Evolutionary conservation across 805 yeast genomes (phyloP).

Genomic region (Deakozyma indianensis): DNA sequence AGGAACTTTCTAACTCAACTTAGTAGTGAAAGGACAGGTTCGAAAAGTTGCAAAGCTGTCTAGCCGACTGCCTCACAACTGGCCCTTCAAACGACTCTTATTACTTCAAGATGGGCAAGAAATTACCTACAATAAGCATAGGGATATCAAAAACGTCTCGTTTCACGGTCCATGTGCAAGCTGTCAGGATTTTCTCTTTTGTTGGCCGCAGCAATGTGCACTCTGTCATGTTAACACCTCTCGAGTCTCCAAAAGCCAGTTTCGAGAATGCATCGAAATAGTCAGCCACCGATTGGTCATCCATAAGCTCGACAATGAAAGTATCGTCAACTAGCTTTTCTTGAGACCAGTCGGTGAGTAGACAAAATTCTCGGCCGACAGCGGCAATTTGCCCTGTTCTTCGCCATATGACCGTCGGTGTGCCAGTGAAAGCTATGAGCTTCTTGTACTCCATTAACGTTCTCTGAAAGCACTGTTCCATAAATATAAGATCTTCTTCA

Average conservation of each 20-base stretch:
- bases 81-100: too few species aligned
- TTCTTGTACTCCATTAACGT: slow-evolving; percentile 43
- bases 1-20: too few species aligned
- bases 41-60: too few species aligned
- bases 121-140: slow-evolving; percentile 66
- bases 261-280: slow-evolving; percentile 60
- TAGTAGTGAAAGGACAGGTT: too few species aligned
- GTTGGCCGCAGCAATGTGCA: slow-evolving; percentile 26
- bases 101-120: slow-evolving; percentile 8
- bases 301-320: slow-evolving; percentile 72
- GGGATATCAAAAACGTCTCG: slow-evolving; percentile 77
- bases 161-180: slow-evolving; percentile 76
- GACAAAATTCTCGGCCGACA: slow-evolving; percentile 58
- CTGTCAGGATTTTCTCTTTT: slow-evolving; percentile 38
- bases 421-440: slow-evolving; percentile 39
- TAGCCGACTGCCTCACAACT: too few species aligned
- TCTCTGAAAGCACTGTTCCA: slow-evolving; percentile 44
- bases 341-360: slow-evolving; percentile 49
- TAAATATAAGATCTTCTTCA: slow-evolving; percentile 54
- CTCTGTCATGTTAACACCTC: slow-evolving; percentile 27
- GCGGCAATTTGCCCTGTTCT: slow-evolving; percentile 77
- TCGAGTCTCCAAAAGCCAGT: slow-evolving; percentile 48
- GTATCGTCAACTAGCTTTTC: slow-evolving; percentile 44
- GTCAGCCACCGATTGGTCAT: slow-evolving; percentile 56
- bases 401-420: slow-evolving; percentile 77